Evolutionary conservation across 2,329 filamentous ascomycete genomes (phyloP).

Genomic region (Microdochium trichocladiopsis): DNA sequence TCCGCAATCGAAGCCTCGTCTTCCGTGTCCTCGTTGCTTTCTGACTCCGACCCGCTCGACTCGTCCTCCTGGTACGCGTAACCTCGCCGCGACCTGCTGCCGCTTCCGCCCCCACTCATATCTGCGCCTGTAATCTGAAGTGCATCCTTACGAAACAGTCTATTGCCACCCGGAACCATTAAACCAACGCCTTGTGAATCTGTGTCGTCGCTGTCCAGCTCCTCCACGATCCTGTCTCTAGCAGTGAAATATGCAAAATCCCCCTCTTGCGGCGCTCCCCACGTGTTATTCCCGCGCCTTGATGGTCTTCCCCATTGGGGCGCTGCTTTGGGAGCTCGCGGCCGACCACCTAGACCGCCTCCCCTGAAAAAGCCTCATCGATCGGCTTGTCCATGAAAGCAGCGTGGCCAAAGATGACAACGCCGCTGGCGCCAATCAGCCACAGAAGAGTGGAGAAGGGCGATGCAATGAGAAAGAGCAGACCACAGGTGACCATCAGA

Average conservation of each 20-base stretch:
- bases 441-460: slow-evolving; percentile 82
- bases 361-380: slow-evolving; percentile 99
- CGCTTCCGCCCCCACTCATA: slow-evolving; percentile 37
- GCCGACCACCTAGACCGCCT: slow-evolving; percentile 99
- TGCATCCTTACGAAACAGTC: slow-evolving; percentile 51
- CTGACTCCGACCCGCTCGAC: slow-evolving; percentile 33
- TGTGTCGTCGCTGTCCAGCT: slow-evolving; percentile 55
- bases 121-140: slow-evolving; percentile 55
- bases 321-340: slow-evolving; percentile 94
- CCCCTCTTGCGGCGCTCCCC: slow-evolving; percentile 44
- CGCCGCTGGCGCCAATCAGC: slow-evolving; percentile 92
- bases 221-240: slow-evolving; percentile 52
- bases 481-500: slow-evolving; percentile 75
- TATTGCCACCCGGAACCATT: slow-evolving; percentile 31
- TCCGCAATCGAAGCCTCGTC: slow-evolving; percentile 50
- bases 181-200: slow-evolving; percentile 49
- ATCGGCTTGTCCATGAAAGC: slow-evolving; percentile 97
- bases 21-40: slow-evolving; percentile 48
- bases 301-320: slow-evolving; percentile 99
- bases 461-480: slow-evolving; percentile 77
- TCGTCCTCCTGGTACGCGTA: slow-evolving; percentile 36
- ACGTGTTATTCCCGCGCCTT: slow-evolving; percentile 69
- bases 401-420: slow-evolving; percentile 91
- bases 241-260: slow-evolving; percentile 29
- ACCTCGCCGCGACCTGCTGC: slow-evolving; percentile 26